Evolutionary conservation across 2,329 filamentous ascomycete species (phyloP), one percentile per base, ranked within the genome.

Genomic region (Emergomyces pasteurianus): DNA sequence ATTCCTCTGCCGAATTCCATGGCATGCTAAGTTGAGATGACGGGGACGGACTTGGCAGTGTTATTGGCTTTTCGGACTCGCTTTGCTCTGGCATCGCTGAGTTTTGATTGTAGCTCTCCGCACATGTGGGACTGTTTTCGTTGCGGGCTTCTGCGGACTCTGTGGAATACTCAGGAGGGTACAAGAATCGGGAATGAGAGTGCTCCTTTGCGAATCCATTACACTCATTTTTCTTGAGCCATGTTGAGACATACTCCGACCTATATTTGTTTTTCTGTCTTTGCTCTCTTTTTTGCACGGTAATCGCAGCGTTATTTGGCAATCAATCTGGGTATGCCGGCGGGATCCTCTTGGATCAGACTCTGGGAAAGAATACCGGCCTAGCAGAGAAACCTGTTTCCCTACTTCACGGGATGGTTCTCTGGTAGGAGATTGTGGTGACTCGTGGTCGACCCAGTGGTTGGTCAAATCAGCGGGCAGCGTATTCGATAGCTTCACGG

Each of bases 1-100:
- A 16, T 40, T 59, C 36, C 36, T 61, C 38, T 26, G 63, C 60
- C 16, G 64, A 64, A 31, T 60, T 60, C 66, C 66, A 67, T 21
- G 63, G 63, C 34, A 67, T 62, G 23, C 61, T 59, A n/a, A 61
- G 59, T 40, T 64, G 64, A 1, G 66, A 68, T 10, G 66, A 66
- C 18, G 63, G 58, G 1, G 62, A 62, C 42, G 66, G 67, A 42
- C 66, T 68, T 28, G 64, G 63, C 23, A 63, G 63, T 9, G 60
- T 34, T 18, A 65, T 61, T 21, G 40, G 49, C 31, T 61, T 60
- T 10, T 60, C 57, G 8, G 31, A 14, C 31, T 54, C n/a, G 34
- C 16, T 34, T 23, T 34, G 16, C 3, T 16, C 16, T 18, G 28
- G 26, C 34, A 18, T 53, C 8, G 8, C 28, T 10, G 26, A 18